Conservation (phyloP, 129 eudicot species). For the Lactuca saligna region DNA sequence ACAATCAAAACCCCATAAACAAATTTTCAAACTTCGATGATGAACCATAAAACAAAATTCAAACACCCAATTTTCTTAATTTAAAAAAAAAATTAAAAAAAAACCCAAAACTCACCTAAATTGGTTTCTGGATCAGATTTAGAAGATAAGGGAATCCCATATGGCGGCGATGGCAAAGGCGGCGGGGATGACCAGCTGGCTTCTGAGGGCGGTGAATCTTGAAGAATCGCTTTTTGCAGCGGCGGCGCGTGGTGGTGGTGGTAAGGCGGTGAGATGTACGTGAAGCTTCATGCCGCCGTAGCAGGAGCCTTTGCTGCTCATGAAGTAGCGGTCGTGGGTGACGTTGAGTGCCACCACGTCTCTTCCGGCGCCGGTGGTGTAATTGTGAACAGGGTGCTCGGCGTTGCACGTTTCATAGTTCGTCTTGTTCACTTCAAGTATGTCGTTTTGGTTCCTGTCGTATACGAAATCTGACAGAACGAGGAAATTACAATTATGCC, state of each 20-base stretch:
- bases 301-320: conserved; percentile 83
- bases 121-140: conserved; percentile 27
- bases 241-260: conserved; percentile 65
- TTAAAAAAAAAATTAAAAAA: conserved; percentile 1
- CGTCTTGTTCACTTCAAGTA: conserved; percentile 83
- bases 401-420: conserved; percentile 71
- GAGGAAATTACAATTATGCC: background rate
- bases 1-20: conserved; percentile 18
- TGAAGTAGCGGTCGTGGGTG: conserved; percentile 67
- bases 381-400: conserved; percentile 73
- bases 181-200: conserved; percentile 60
- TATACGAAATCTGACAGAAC: conserved; percentile 66
- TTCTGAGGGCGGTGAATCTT: conserved; percentile 31
- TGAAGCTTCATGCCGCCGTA: conserved; percentile 81
- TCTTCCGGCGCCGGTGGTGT: conserved; percentile 87
- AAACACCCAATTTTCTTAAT: conserved; percentile 9
- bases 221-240: conserved; percentile 46
- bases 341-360: conserved; percentile 77
- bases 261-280: conserved; percentile 49
- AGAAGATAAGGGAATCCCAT: conserved; percentile 63
- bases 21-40: conserved; percentile 13
- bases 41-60: conserved; percentile 15
- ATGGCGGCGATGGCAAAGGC: conserved; percentile 59
- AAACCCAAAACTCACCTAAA: conserved; percentile 20
- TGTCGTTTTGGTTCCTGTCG: conserved; percentile 72